phyloP scores from a whole-genome alignment of 1,284 basidiomycete species.

The Ustilago lituana region DNA sequence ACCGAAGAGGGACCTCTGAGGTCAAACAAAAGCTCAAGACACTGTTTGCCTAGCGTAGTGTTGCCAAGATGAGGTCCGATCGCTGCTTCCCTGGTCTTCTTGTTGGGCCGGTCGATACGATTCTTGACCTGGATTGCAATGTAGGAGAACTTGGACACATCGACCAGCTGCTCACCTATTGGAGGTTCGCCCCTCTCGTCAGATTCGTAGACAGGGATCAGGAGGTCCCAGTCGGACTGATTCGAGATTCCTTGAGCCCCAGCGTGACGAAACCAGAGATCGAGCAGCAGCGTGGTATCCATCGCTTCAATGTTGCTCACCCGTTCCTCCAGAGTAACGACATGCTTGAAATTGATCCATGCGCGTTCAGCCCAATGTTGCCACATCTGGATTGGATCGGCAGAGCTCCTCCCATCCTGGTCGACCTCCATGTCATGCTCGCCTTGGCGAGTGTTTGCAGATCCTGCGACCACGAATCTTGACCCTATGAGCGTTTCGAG shows the following conservation, averaged over 20 bases:
- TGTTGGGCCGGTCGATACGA: background rate
- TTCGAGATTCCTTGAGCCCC: background rate
- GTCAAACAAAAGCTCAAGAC: background rate
- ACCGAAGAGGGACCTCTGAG: background rate
- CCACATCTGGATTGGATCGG: background rate
- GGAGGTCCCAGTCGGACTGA: background rate
- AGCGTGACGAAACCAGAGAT: constrained; percentile 11
- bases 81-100: background rate
- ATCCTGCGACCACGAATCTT: background rate
- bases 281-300: background rate
- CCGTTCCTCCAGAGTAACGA: background rate
- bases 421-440: background rate
- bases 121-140: constrained; percentile 4
- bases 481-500: background rate
- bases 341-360: constrained; percentile 4
- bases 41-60: background rate
- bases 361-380: background rate
- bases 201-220: constrained; percentile 1
- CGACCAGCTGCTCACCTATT: background rate
- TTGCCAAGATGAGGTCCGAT: background rate
- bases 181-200: background rate
- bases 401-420: background rate
- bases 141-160: background rate
- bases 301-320: background rate
- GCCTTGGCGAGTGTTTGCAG: background rate